phyloP scores from a whole-genome alignment of 192 early-diverging fungal genomes.

The Entomortierella parvispora region DNA sequence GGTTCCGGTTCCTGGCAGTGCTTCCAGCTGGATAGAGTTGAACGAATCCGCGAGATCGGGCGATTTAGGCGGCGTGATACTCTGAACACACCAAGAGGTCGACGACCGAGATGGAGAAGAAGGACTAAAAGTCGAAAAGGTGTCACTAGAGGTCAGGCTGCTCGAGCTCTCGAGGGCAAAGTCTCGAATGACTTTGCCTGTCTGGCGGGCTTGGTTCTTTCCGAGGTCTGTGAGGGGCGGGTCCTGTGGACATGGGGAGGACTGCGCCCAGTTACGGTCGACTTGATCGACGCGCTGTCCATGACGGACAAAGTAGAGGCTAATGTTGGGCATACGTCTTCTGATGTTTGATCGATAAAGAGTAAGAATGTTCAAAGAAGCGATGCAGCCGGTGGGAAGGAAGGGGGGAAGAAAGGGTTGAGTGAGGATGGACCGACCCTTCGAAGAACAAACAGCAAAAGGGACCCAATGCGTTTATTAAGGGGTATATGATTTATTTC shows the following conservation, averaged over 20 bases:
- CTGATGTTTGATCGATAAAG: not conserved
- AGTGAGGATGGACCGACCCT: not conserved
- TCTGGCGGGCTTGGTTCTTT: constrained; percentile 37
- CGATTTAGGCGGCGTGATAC: constrained; percentile 39
- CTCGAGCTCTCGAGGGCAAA: constrained; percentile 19
- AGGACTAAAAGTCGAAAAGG: not conserved
- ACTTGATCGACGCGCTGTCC: constrained; percentile 53
- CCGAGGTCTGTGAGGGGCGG: constrained; percentile 48
- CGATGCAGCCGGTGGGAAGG: too few species aligned
- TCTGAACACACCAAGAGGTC: constrained; percentile 11
- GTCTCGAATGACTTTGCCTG: constrained; percentile 38
- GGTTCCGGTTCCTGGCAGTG: not conserved
- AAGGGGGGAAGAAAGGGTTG: not conserved
- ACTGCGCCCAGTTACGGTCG: constrained; percentile 29
- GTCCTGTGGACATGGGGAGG: constrained; percentile 52
- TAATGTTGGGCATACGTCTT: constrained; percentile 31
- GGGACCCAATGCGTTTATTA: too few species aligned
- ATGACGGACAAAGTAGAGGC: constrained; percentile 51
- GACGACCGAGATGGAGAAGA: constrained; percentile 1
- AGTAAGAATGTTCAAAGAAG: not conserved
- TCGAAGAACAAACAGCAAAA: too few species aligned
- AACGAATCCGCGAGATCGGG: not conserved
- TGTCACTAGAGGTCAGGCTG: not conserved
- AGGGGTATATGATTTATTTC: too few species aligned
- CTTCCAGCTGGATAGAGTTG: not conserved